These are phyloP conservation scores for Heliamphora exappendiculata DNA, from an alignment of 148 eudicot species.

Conservation along the genomic window DNA sequence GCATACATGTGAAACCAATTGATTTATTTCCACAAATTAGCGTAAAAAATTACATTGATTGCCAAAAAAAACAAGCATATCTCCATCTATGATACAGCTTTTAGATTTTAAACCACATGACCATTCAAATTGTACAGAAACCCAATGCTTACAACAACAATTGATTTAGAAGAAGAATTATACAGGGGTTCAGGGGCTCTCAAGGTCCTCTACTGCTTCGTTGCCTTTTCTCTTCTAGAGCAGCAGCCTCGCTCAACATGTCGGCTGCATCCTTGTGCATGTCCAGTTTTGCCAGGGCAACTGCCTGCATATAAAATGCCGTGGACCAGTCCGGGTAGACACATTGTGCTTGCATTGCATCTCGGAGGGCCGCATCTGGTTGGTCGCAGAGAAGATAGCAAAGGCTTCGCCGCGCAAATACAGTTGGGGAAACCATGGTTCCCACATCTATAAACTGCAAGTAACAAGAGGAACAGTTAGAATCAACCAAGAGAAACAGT, in stretches of 20 bases:
- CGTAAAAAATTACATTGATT: neutral
- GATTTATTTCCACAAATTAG: neutral
- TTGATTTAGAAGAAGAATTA: neutral
- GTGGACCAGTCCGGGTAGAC: constrained; percentile 88
- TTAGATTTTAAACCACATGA: neutral
- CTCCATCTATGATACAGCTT: neutral
- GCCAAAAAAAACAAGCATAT: neutral
- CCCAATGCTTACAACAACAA: neutral
- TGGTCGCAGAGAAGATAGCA: constrained; percentile 78
- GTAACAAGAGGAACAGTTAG: neutral
- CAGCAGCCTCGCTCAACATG: constrained; percentile 77
- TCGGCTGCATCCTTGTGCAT: constrained; percentile 91
- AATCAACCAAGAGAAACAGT: too few relatives aligned
- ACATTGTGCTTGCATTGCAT: constrained; percentile 92
- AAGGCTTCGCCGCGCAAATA: constrained; percentile 67
- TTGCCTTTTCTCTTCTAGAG: constrained; percentile 63
- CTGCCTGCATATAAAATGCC: constrained; percentile 88
- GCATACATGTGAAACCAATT: neutral
- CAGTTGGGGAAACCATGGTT: constrained; percentile 87
- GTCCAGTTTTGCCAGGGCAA: constrained; percentile 84
- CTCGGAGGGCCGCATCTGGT: constrained; percentile 84
- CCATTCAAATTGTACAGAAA: constrained; percentile 3
- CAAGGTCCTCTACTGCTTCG: constrained; percentile 24
- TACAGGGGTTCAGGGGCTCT: neutral
- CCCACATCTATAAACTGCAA: constrained; percentile 84